Conservation (phyloP, 257 asterid species). For the Leonotis leonurus region DNA sequence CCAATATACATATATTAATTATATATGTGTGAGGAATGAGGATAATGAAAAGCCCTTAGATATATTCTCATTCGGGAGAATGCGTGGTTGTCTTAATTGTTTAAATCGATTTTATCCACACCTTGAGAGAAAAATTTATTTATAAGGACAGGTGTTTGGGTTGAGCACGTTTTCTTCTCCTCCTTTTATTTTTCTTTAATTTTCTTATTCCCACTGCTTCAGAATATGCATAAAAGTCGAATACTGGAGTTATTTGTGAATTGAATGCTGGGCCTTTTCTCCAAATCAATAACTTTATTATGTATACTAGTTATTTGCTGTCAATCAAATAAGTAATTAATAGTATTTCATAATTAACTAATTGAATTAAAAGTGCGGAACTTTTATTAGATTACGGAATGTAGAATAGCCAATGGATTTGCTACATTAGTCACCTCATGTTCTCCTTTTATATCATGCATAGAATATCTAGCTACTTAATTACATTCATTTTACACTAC, state of each 20-base stretch:
- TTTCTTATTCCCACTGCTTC: conserved; percentile 18
- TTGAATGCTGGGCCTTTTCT: background rate
- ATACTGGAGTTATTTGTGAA: background rate
- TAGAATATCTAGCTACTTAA: background rate
- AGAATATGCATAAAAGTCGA: conserved; percentile 22
- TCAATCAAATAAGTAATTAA: background rate
- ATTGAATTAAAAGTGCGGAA: background rate
- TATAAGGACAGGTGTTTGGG: background rate
- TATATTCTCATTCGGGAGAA: conserved; percentile 3
- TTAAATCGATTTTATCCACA: conserved; percentile 17
- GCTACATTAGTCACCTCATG: background rate
- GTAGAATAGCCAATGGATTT: background rate
- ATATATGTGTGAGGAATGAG: no score
- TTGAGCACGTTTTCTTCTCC: background rate
- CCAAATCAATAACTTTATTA: background rate
- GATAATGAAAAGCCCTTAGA: conserved; percentile 4
- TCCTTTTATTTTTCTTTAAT: background rate
- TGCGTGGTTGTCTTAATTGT: background rate
- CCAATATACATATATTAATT: background rate
- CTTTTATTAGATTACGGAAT: background rate
- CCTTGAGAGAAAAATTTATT: background rate
- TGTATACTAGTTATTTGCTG: background rate
- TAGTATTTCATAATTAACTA: background rate
- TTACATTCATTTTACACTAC: no score
- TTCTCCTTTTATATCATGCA: background rate